Percentiles rank a stretch among this genome's conserved stretches.
Conservation (phyloP, 768 basidiomycete genomes). For the Botryobasidium botryosum region DNA sequence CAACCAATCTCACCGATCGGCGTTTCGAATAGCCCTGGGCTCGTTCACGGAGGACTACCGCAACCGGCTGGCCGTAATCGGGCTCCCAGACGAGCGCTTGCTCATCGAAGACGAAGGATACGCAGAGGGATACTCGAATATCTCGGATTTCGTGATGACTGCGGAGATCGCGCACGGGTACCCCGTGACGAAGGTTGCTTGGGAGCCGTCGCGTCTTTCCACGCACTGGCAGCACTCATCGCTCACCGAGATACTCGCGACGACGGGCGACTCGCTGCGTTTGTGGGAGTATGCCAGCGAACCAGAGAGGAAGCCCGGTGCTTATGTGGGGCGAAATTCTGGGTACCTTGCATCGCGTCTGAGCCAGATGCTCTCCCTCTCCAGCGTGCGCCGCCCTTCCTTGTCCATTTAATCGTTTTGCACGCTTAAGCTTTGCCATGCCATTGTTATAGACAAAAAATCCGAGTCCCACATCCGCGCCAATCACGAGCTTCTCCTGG, state of each 20-base stretch:
- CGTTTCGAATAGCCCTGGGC: constrained; percentile 70
- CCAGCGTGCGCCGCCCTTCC: constrained; percentile 33
- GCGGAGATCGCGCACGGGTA: constrained; percentile 78
- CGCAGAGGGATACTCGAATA: constrained; percentile 34
- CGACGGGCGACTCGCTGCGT: constrained; percentile 82
- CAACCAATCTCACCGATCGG: constrained; percentile 46
- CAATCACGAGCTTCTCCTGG: constrained; percentile 95
- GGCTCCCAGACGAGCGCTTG: constrained; percentile 73
- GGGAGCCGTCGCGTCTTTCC: constrained; percentile 60
- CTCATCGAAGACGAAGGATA: constrained; percentile 41
- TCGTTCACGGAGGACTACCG: constrained; percentile 75
- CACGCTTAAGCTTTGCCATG: background rate
- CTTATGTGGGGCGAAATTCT: constrained; percentile 54
- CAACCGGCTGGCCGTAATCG: constrained; percentile 65
- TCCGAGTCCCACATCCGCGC: constrained; percentile 69
- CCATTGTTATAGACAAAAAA: constrained; percentile 49
- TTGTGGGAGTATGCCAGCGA: constrained; percentile 81
- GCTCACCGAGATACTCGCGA: constrained; percentile 83
- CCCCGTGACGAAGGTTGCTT: constrained; percentile 83
- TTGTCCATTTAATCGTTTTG: constrained; percentile 1
- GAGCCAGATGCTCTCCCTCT: constrained; percentile 57
- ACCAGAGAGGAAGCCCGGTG: constrained; percentile 35
- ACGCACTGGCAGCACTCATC: no score
- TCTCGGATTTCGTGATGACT: constrained; percentile 63
- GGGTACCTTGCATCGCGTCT: constrained; percentile 42